A percentile compares a stretch with the other conserved stretches of the same genome.
phyloP scores from a whole-genome alignment of 805 yeast genomes.

The Cyberlindnera bimundalis region DNA sequence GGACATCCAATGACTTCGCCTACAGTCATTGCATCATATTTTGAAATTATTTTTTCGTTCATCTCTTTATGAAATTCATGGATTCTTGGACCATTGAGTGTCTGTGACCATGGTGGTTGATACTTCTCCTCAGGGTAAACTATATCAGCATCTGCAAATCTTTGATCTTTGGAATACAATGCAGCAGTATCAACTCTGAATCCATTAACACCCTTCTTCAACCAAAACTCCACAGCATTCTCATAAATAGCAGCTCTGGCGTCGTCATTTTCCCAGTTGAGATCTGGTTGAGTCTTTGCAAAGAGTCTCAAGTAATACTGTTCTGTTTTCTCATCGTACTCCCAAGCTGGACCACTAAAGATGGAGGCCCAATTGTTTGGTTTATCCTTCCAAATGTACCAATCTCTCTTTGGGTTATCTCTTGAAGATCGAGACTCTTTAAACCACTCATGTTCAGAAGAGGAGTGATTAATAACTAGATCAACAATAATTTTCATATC shows the following conservation, averaged over 20 bases:
- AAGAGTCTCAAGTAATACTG: slow-evolving; percentile 55
- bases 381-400: slow-evolving; percentile 55
- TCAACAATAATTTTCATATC: slow-evolving; percentile 53
- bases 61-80: slow-evolving; percentile 57
- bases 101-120: slow-evolving; percentile 38
- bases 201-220: slow-evolving; percentile 53
- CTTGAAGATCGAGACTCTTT: slow-evolving; percentile 49
- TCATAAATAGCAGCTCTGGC: slow-evolving; percentile 36
- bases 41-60: slow-evolving; percentile 38
- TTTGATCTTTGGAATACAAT: slow-evolving; percentile 45
- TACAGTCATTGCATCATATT: slow-evolving; percentile 52
- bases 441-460: slow-evolving; percentile 55
- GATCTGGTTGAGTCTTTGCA: slow-evolving; percentile 54
- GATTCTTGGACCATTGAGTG: slow-evolving; percentile 48
- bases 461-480: slow-evolving; percentile 57
- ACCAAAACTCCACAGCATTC: slow-evolving; percentile 50
- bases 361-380: slow-evolving; percentile 55
- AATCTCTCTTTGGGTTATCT: slow-evolving; percentile 53
- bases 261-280: slow-evolving; percentile 53
- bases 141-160: slow-evolving; percentile 47
- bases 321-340: slow-evolving; percentile 47
- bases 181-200: slow-evolving; percentile 57
- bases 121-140: slow-evolving; percentile 36
- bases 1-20: slow-evolving; percentile 51
- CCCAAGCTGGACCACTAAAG: slow-evolving; percentile 57